phyloP scores from a whole-genome alignment of 2,329 filamentous ascomycete genomes.

The Dactylellina cionopaga region DNA sequence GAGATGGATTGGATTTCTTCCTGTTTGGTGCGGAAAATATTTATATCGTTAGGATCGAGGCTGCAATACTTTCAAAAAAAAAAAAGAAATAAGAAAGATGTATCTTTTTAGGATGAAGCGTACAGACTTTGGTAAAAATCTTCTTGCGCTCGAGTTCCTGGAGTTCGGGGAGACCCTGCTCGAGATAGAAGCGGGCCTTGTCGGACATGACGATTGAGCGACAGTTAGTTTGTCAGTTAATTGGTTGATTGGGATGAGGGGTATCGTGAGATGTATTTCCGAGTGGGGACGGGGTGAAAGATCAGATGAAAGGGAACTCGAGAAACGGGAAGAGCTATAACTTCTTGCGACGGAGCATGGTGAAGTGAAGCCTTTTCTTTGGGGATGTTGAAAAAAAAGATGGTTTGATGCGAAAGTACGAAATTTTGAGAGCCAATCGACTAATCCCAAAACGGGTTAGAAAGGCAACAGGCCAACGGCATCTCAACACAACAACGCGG shows the following conservation, averaged over 20 bases:
- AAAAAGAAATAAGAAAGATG: constrained; percentile 36
- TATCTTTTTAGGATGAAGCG: constrained; percentile 1
- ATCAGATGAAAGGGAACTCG: not conserved
- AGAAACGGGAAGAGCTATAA: not conserved
- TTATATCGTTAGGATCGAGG: constrained; percentile 2
- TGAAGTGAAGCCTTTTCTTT: not conserved
- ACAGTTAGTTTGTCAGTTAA: not conserved
- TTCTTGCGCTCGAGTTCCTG: constrained; percentile 91
- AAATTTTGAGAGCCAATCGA: constrained; percentile 14
- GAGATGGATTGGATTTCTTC: constrained; percentile 91
- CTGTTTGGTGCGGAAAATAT: constrained; percentile 61
- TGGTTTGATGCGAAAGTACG: not conserved
- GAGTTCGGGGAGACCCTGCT: constrained; percentile 89
- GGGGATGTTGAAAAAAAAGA: no score
- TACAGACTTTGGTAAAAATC: constrained; percentile 79
- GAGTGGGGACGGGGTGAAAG: not conserved
- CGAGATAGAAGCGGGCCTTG: constrained; percentile 93
- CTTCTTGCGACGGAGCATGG: not conserved
- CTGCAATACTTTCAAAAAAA: not conserved
- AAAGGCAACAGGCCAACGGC: constrained; percentile 4
- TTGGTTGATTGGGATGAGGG: not conserved
- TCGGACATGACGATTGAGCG: constrained; percentile 73
- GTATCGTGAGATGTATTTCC: not conserved
- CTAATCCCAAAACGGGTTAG: constrained; percentile 13
- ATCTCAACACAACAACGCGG: constrained; percentile 27